Percentiles rank a stretch among this genome's conserved stretches.
Evolutionary conservation across 768 basidiomycete genomes (phyloP).

Genomic region (Neoboletus magnificus): DNA sequence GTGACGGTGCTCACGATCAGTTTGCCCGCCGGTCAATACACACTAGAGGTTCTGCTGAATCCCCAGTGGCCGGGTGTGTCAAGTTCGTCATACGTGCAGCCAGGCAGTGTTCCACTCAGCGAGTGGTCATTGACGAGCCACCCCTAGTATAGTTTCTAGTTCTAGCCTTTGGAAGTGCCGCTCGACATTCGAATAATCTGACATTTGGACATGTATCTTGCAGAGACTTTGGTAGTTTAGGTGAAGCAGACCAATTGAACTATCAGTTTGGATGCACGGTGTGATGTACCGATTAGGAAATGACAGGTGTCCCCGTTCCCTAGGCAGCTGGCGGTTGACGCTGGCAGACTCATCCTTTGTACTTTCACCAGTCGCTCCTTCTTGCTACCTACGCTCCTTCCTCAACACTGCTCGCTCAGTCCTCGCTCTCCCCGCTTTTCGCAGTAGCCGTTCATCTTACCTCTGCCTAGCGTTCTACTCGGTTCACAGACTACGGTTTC

Average conservation of each 20-base stretch:
- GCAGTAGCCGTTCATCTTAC: neutral
- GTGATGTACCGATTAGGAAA: constrained; percentile 12
- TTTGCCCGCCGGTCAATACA: constrained; percentile 64
- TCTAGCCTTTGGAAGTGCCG: neutral
- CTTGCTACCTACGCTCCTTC: constrained; percentile 16
- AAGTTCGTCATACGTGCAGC: constrained; percentile 59
- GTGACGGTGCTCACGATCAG: constrained; percentile 79
- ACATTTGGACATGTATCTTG: constrained; percentile 1
- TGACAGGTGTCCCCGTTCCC: constrained; percentile 1
- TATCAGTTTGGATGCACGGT: neutral
- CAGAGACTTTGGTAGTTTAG: constrained; percentile 9
- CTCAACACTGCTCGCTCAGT: neutral
- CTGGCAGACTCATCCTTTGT: too few relatives aligned
- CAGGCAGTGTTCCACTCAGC: constrained; percentile 64
- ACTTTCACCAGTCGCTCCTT: constrained; percentile 16
- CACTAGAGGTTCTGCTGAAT: constrained; percentile 82
- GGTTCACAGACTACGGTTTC: neutral
- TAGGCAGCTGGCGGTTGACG: constrained; percentile 22
- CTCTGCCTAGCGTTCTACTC: neutral
- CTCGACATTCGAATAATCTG: neutral
- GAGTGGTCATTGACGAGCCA: constrained; percentile 82
- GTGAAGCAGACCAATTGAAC: neutral
- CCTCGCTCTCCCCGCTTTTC: too few relatives aligned
- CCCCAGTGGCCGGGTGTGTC: constrained; percentile 86
- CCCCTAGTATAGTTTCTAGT: constrained; percentile 21